Evolutionary conservation across 164 flowering plant genomes (phyloP), one percentile per base, ranked within the genome.

Genomic region (Vitis rupestris): DNA sequence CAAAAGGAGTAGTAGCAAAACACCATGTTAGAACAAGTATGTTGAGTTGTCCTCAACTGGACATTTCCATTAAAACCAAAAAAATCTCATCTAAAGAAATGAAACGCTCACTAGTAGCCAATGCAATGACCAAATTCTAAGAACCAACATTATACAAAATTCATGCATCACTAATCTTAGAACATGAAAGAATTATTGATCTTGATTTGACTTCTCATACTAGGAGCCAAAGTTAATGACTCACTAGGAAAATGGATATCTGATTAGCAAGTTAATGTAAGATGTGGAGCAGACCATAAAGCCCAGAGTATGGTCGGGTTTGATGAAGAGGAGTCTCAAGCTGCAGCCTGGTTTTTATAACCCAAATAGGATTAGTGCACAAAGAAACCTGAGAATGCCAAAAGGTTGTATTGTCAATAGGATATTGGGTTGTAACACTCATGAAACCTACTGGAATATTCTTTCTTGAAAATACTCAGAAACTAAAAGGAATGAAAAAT

Each of bases 361-460:
- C 91, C 98, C 99, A 96, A 74, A 96, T 57, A 56, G 99, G 99
- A 80, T 96, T 96, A 75, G 99, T 90, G 77, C 86, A 89, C 53
- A 93, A 72, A 74, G 82, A 89, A 60, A 93, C 99, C 98, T 96
- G 88, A 64, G 64, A 74, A 71, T 27, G 16, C 57, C 69, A 75
- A 9, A 73, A 63, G n/a, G n/a, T 63, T 51, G 59, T 27, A 15
- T 37, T 16, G 37, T 59, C 17, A 69, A 65, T 10, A 60, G 29
- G 53, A 8, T 59, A 27, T 16, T 50, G 50, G 65, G 6, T 51
- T 66, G 13, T 27, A 63, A 63, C 23, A 10, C 27, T 56, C 17
- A 17, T 55, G 52, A 19, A 50, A 62, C 23, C 50, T 53, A 19
- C 16, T 56, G 52, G 30, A 6, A 12, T 53, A 53, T 15, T 53